Evolutionary conservation across 2,329 filamentous ascomycete genomes (phyloP).

Genomic region (Colletotrichum kahawae): DNA sequence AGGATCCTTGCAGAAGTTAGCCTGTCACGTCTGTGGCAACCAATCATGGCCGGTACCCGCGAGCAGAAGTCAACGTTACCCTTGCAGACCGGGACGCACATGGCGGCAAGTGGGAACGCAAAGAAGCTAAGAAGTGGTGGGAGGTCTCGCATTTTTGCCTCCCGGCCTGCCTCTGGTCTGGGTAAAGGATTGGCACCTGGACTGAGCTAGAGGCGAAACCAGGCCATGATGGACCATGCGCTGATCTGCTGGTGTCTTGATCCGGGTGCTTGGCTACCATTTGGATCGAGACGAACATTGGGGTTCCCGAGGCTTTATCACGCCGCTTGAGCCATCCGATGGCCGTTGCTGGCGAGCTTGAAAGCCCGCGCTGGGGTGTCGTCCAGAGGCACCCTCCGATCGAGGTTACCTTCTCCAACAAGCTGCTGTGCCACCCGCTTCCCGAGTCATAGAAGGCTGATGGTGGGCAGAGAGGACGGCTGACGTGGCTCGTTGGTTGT

Average conservation of each 20-base stretch:
- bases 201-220: background rate
- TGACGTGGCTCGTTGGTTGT: conserved; percentile 2
- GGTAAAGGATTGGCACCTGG: conserved; percentile 1
- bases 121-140: background rate
- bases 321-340: background rate
- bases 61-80: background rate
- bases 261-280: background rate
- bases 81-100: conserved; percentile 3
- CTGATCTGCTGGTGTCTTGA: conserved; percentile 4
- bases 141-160: background rate
- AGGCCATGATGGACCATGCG: background rate
- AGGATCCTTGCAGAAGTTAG: conserved; percentile 6
- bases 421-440: background rate
- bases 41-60: background rate
- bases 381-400: background rate
- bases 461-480: background rate
- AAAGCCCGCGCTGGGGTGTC: background rate
- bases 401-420: background rate
- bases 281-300: background rate
- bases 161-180: background rate
- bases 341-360: background rate
- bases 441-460: background rate
- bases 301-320: background rate
- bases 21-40: background rate
- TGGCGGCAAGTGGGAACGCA: conserved; percentile 10